phyloP scores from a whole-genome alignment of 2,329 filamentous ascomycete genomes.

The Sclerotinia trifoliorum region DNA sequence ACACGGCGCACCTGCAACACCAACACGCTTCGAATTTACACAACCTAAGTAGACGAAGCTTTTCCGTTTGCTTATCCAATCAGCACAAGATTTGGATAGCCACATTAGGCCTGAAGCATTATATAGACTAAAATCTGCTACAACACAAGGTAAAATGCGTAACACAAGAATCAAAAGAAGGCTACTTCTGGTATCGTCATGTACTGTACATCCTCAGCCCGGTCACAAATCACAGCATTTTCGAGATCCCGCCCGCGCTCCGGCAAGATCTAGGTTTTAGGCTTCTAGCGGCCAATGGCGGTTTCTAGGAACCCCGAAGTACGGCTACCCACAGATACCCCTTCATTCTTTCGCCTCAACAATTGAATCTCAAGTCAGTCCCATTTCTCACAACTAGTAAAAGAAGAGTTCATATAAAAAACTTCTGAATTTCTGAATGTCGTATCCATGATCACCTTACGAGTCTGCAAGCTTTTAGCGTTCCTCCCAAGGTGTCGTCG shows the following conservation, averaged over 20 bases:
- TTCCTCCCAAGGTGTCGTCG: background rate
- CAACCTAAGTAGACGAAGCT: conserved; percentile 2
- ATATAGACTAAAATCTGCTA: background rate
- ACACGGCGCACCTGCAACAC: conserved; percentile 14
- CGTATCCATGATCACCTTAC: conserved; percentile 10
- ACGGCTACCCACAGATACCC: conserved; percentile 18
- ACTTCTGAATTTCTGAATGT: background rate
- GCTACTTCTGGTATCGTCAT: conserved; percentile 11
- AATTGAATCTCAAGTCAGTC: conserved; percentile 4
- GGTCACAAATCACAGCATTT: conserved; percentile 17
- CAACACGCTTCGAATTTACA: conserved; percentile 12
- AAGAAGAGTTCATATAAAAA: background rate
- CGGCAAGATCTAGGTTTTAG: conserved; percentile 19
- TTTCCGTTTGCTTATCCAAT: background rate
- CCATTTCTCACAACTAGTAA: background rate
- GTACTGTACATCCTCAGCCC: conserved; percentile 19
- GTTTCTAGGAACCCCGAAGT: conserved; percentile 13
- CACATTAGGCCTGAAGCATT: background rate
- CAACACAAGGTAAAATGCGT: background rate
- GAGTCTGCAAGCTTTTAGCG: background rate
- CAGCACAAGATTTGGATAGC: background rate
- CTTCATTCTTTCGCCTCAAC: conserved; percentile 16
- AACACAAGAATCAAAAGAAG: background rate
- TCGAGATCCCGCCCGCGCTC: conserved; percentile 15
- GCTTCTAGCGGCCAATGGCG: conserved; percentile 7